phyloP scores from a whole-genome alignment of 2,329 filamentous ascomycete species.

The Colletotrichum brevisporum region DNA sequence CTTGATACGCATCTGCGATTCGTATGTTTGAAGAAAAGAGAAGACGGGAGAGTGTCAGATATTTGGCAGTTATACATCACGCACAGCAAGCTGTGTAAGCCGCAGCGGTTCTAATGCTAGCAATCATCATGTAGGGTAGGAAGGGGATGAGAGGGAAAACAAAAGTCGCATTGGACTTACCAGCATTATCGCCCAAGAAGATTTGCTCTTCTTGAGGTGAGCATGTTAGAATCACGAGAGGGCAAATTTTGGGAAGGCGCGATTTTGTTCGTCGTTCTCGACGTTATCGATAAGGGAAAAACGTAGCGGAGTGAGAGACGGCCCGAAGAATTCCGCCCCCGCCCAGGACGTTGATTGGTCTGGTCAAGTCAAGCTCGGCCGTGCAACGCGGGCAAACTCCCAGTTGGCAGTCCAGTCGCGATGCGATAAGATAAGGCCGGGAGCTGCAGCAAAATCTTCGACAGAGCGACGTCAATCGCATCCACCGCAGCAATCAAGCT shows the following conservation, averaged over 20 bases:
- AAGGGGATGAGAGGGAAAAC: neutral
- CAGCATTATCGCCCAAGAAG: constrained; percentile 39
- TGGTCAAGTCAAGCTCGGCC: neutral
- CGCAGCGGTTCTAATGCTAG: constrained; percentile 64
- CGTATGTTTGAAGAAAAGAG: constrained; percentile 42
- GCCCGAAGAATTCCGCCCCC: constrained; percentile 4
- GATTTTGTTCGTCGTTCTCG: constrained; percentile 17
- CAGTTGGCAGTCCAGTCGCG: neutral
- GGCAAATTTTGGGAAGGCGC: constrained; percentile 16
- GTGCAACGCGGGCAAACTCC: neutral
- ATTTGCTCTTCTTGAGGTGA: constrained; percentile 37
- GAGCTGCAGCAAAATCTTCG: constrained; percentile 41
- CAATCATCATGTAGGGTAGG: constrained; percentile 51
- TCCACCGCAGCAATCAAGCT: constrained; percentile 16
- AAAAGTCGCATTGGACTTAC: constrained; percentile 21
- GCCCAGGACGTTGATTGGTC: constrained; percentile 12
- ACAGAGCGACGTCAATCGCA: constrained; percentile 35
- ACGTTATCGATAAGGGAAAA: constrained; percentile 37
- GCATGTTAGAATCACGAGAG: rapidly evolving
- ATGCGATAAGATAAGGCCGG: constrained; percentile 38
- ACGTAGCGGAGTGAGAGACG: constrained; percentile 6
- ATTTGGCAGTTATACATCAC: constrained; percentile 59
- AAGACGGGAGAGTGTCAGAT: constrained; percentile 48
- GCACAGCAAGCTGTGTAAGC: constrained; percentile 62
- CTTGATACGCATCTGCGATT: constrained; percentile 44